Base-by-base conservation (phyloP, 148 eudicot genomes). In the Selenicereus undatus region DNA sequence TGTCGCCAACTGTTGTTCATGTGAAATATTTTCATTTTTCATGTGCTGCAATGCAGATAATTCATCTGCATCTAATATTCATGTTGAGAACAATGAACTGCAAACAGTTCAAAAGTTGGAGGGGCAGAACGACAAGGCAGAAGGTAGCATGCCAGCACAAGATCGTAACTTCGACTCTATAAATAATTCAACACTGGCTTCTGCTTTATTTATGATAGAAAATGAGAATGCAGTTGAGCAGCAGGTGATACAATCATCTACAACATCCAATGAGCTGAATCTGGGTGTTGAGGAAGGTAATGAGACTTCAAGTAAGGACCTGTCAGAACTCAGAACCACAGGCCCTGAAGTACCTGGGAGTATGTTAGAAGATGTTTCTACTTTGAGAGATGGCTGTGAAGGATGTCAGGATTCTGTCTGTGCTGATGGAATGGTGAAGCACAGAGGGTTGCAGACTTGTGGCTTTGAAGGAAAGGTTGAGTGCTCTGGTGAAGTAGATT, bases 141-240 rank as follows among this genome's bases (percentile, higher is more conserved):
- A 80, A 79, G 78, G 51, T 74, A 70, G 50, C 16, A 60, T 71
- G 26, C 50, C 82, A 43, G 45, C 83, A 12, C 71, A 81, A 81
- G 77, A 81, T 74, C 48, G 56, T 76, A 72, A 45, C 10, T 76
- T 83, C 29, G 78, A 60, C 78, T 70, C 76, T 26, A 42, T 78
- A 22, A n/a, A 60, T 66, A 79, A 48, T 76, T 73, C 83, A 64
- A 73, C 77, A 74, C 36, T n/a, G 22, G 64, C 42, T 79, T 78
- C 82, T 64, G 81, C 72, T 56, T 75, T 54, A 77, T 80, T 71
- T 70, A 66, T 76, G 11, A 65, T 32, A 30, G 81, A 71, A 71
- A 88, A 83, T 77, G 88, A 84, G 36, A 35, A 29, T 78, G 54
- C 84, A 69, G 79, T 76, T 76, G 79, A 69, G 73, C 81, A 58